These are phyloP conservation scores for Brassica juncea DNA, from an alignment of 345 rosid genomes.

Conservation along the genomic window DNA sequence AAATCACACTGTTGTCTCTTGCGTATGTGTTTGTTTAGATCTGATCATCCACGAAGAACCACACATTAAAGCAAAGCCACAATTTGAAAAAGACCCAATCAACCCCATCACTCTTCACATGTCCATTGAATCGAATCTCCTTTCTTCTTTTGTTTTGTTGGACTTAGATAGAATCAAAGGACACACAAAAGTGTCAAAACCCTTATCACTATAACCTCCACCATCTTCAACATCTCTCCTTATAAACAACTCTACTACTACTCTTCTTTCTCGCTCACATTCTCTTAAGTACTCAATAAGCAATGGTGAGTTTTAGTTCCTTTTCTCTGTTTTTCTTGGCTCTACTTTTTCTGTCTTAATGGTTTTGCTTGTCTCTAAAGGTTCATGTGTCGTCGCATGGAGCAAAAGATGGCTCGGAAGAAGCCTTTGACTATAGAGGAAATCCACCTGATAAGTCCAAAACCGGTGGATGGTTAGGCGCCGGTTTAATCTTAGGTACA, in stretches of 20 bases:
- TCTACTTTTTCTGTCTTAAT: conserved; percentile 24
- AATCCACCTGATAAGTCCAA: conserved; percentile 67
- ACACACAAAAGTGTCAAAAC: conserved; percentile 31
- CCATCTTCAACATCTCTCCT: conserved; percentile 22
- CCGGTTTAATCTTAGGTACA: conserved; percentile 87
- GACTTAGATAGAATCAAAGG: conserved; percentile 30
- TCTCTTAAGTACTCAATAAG: conserved; percentile 7
- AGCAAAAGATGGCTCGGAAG: conserved; percentile 46
- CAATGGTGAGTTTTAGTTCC: conserved; percentile 32
- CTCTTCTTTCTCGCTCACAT: conserved; percentile 14
- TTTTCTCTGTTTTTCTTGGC: conserved; percentile 4
- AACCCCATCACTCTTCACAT: conserved; percentile 32
- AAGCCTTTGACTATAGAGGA: conserved; percentile 58
- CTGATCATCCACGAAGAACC: conserved; percentile 25
- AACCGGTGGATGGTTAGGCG: conserved; percentile 91
- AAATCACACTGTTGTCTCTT: conserved; percentile 36
- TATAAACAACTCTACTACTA: conserved; percentile 23
- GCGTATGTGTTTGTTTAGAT: conserved; percentile 24
- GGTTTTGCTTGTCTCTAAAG: conserved; percentile 48
- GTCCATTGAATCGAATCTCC: conserved; percentile 22
- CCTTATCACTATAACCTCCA: conserved; percentile 27
- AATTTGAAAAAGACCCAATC: conserved; percentile 31
- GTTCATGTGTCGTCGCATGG: conserved; percentile 47
- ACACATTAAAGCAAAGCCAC: conserved; percentile 29
- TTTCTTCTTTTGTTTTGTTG: conserved; percentile 42